Evolutionary conservation across 306 rosid genomes (phyloP).

Genomic region (Cucurbita moschata): DNA sequence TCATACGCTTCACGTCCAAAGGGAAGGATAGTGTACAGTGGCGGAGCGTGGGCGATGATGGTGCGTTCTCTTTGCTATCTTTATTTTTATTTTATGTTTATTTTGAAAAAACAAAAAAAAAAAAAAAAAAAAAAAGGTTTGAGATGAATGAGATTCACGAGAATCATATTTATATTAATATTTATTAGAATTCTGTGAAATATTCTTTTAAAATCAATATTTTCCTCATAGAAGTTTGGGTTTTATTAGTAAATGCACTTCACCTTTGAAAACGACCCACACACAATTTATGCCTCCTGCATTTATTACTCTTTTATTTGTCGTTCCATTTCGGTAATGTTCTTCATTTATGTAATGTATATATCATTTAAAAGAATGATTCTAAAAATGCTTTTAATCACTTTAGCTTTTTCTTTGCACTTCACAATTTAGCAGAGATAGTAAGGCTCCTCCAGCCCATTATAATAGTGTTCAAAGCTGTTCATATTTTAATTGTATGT

Average conservation of each 20-base stretch:
- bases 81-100: not conserved
- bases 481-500: not conserved
- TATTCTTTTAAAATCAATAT: not conserved
- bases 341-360: no score
- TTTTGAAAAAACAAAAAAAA: not conserved
- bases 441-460: not conserved
- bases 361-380: no score
- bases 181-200: not conserved
- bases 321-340: not conserved
- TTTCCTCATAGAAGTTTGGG: not conserved
- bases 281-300: not conserved
- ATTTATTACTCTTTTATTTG: not conserved
- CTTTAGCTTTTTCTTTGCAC: not conserved
- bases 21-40: conserved; percentile 26
- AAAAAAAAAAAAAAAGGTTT: not conserved
- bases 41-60: conserved; percentile 12
- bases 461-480: not conserved
- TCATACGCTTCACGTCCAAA: conserved; percentile 29
- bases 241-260: not conserved
- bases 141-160: conserved; percentile 55
- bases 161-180: conserved; percentile 13
- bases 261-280: not conserved
- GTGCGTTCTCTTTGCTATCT: not conserved
- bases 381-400: not conserved
- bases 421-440: not conserved